Evolutionary conservation across 1,139 yeast species (phyloP).

Genomic region (Pichia sp.): DNA sequence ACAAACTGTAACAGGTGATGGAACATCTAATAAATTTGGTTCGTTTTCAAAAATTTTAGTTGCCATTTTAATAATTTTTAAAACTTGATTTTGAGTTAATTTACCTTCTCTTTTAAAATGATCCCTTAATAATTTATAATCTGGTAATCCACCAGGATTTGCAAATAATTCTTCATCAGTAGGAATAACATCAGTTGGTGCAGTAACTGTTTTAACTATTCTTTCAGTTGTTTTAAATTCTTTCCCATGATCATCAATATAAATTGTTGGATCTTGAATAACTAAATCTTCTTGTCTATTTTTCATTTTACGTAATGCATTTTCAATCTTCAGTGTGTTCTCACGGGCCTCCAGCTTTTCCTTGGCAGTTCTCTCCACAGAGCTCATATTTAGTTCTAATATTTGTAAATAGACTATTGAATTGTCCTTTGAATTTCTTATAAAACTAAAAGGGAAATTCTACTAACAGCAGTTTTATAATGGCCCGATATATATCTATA

Average conservation of each 20-base stretch:
- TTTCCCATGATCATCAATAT: constrained; percentile 66
- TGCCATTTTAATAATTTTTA: constrained; percentile 62
- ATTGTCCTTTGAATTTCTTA: too few species aligned
- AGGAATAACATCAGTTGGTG: constrained; percentile 67
- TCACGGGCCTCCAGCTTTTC: constrained; percentile 30
- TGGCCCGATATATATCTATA: too few species aligned
- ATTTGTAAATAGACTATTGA: background rate
- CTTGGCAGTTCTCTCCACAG: constrained; percentile 9
- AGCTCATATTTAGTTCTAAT: background rate
- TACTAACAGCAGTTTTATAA: too few species aligned
- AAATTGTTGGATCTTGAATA: constrained; percentile 44
- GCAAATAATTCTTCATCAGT: constrained; percentile 60
- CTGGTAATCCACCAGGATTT: constrained; percentile 57
- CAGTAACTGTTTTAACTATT: constrained; percentile 54
- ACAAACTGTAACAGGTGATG: constrained; percentile 93
- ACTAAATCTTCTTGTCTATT: constrained; percentile 33
- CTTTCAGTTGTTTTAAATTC: constrained; percentile 62
- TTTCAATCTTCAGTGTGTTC: constrained; percentile 58
- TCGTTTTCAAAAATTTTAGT: constrained; percentile 61
- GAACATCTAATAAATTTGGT: constrained; percentile 73
- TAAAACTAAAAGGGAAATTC: too few species aligned
- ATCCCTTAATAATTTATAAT: constrained; percentile 60
- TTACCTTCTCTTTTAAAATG: constrained; percentile 83
- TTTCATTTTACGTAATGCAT: constrained; percentile 70
- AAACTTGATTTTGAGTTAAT: constrained; percentile 63